These are phyloP conservation scores for Wickerhamomyces strasburgensis DNA, from an alignment of 805 yeast genomes.

Conservation along the genomic window DNA sequence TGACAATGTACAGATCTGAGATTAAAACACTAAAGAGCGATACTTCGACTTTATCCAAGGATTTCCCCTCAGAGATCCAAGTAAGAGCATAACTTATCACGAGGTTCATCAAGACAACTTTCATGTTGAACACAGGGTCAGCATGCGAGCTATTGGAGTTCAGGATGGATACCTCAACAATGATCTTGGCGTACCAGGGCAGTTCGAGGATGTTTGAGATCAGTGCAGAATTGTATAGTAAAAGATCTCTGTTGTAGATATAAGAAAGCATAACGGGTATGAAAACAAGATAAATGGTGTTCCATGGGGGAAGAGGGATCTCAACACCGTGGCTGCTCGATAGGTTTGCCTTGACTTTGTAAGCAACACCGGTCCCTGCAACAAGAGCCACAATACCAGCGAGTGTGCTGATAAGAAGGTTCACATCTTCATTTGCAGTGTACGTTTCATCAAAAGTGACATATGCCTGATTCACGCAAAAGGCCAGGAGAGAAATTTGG, in stretches of 20 bases:
- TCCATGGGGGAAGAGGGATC: conserved; percentile 27
- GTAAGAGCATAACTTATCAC: conserved; percentile 24
- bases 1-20: conserved; percentile 30
- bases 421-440: conserved; percentile 13
- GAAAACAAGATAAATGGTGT: conserved; percentile 29
- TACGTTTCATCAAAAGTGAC: conserved; percentile 10
- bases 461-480: conserved; percentile 21
- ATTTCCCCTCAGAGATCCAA: conserved; percentile 30
- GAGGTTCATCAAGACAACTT: conserved; percentile 25
- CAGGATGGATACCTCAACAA: conserved; percentile 18
- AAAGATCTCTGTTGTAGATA: conserved; percentile 20
- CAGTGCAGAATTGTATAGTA: conserved; percentile 28
- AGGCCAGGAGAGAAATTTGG: conserved; percentile 24
- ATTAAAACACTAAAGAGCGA: conserved; percentile 33
- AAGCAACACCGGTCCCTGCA: conserved; percentile 19
- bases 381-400: conserved; percentile 23
- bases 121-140: conserved; percentile 11
- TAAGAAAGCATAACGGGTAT: conserved; percentile 29
- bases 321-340: background rate
- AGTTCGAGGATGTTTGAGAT: conserved; percentile 27
- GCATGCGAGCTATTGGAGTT: conserved; percentile 20
- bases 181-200: conserved; percentile 18
- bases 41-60: conserved; percentile 34
- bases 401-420: conserved; percentile 19
- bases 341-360: conserved; percentile 8